These are phyloP conservation scores for Sporothrix phasma DNA, from an alignment of 2,329 filamentous ascomycete genomes.

Conservation along the genomic window DNA sequence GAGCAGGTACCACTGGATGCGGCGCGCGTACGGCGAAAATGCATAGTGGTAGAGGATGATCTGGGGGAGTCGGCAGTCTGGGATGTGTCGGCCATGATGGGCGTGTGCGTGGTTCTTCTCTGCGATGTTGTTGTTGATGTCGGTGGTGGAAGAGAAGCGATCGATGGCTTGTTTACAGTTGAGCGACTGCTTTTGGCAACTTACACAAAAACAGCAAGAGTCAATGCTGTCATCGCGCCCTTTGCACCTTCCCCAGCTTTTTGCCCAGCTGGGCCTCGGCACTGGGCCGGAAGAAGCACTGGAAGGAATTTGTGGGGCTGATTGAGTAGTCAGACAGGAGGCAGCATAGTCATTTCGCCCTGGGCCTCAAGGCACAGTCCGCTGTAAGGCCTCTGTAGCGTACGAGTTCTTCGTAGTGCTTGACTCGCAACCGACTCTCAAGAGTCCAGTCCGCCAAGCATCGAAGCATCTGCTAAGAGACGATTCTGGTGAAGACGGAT, in stretches of 20 bases:
- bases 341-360: too few species aligned
- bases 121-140: not conserved
- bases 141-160: not conserved
- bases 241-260: constrained; percentile 4
- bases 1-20: constrained; percentile 57
- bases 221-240: not conserved
- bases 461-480: not conserved
- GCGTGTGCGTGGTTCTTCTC: not conserved
- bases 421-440: too few species aligned
- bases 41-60: constrained; percentile 58
- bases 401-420: not conserved
- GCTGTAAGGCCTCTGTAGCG: not conserved
- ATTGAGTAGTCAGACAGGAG: too few species aligned
- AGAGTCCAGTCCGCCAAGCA: not conserved
- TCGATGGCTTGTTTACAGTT: not conserved
- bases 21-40: constrained; percentile 53
- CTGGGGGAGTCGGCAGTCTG: too few species aligned
- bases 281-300: too few species aligned
- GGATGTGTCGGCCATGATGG: constrained; percentile 14
- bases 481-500: not conserved
- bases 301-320: too few species aligned
- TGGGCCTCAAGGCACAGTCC: not conserved
- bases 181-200: too few species aligned
- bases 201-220: not conserved
- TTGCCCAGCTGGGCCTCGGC: not conserved